A percentile compares a stretch with the other conserved stretches of the same genome.
phyloP scores from a whole-genome alignment of 2,329 filamentous ascomycete genomes.

The Coniella lustricola region DNA sequence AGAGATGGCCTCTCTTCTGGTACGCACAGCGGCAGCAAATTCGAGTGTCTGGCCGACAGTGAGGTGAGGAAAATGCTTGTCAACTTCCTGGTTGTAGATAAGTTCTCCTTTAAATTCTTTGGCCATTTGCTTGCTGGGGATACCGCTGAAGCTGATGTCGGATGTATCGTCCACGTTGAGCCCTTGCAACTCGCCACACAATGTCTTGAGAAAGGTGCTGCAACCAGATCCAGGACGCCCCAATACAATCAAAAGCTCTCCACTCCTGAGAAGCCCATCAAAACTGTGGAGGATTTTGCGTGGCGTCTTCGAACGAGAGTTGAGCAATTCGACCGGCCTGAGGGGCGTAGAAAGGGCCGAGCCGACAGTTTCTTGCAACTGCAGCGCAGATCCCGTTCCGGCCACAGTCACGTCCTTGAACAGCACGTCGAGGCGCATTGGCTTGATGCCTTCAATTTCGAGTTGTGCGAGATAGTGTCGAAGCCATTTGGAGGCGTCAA shows the following conservation, averaged over 20 bases:
- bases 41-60: constrained; percentile 67
- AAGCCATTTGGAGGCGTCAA: too few relatives aligned
- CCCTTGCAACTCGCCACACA: constrained; percentile 54
- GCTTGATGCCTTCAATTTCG: background rate
- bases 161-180: constrained; percentile 44
- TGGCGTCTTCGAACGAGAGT: constrained; percentile 33
- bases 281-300: constrained; percentile 59
- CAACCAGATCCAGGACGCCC: constrained; percentile 61
- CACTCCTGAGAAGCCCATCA: constrained; percentile 55
- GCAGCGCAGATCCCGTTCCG: constrained; percentile 59
- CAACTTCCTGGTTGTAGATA: constrained; percentile 69
- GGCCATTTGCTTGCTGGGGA: constrained; percentile 44
- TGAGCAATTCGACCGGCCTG: constrained; percentile 48
- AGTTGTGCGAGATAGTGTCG: background rate
- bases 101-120: constrained; percentile 58
- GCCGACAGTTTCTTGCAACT: constrained; percentile 61
- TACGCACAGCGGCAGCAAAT: constrained; percentile 64
- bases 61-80: constrained; percentile 71
- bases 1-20: constrained; percentile 56
- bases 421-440: constrained; percentile 47
- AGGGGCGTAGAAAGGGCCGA: constrained; percentile 53
- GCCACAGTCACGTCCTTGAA: constrained; percentile 61
- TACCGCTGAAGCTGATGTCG: constrained; percentile 56
- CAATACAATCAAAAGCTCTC: constrained; percentile 63
- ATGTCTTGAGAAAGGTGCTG: constrained; percentile 55